Percentiles rank a stretch among this genome's conserved stretches.
Evolutionary conservation across 768 basidiomycete genomes (phyloP).

Genomic region (Obba rivulosa): DNA sequence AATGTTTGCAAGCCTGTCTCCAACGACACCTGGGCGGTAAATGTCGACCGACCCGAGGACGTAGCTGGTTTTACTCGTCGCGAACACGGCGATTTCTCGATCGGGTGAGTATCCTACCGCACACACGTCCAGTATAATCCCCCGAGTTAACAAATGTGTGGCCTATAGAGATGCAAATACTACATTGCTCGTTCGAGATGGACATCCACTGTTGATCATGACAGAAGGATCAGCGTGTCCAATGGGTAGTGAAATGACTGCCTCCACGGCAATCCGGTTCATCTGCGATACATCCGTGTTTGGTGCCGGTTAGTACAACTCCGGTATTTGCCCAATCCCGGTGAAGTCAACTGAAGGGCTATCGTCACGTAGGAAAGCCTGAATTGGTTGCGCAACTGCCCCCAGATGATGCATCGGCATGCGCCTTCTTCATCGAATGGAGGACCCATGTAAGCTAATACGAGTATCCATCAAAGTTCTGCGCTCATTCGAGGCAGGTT

Average conservation of each 20-base stretch:
- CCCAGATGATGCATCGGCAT: conserved; percentile 58
- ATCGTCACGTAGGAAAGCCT: conserved; percentile 36
- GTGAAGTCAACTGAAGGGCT: background rate
- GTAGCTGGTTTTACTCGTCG: conserved; percentile 60
- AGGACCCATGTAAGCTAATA: conserved; percentile 40
- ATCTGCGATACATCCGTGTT: conserved; percentile 67
- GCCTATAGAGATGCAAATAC: conserved; percentile 53
- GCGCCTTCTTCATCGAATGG: conserved; percentile 84
- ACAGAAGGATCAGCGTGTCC: conserved; percentile 63
- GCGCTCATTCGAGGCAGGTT: conserved; percentile 32
- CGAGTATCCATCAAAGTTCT: background rate
- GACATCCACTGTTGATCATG: conserved; percentile 51
- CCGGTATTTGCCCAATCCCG: background rate
- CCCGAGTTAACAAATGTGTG: background rate
- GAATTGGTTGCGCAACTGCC: conserved; percentile 65
- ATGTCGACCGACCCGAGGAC: conserved; percentile 44
- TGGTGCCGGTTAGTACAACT: conserved; percentile 40
- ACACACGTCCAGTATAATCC: background rate
- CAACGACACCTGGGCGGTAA: conserved; percentile 54
- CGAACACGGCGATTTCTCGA: conserved; percentile 62
- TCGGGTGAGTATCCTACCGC: conserved; percentile 45
- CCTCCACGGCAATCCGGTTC: conserved; percentile 70
- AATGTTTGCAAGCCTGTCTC: conserved; percentile 60
- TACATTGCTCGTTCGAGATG: conserved; percentile 49
- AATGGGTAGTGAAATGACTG: conserved; percentile 38